Percentiles rank a stretch among this genome's conserved stretches.
phyloP scores from a whole-genome alignment of 1,139 yeast genomes.

The Eremothecium coryli region DNA sequence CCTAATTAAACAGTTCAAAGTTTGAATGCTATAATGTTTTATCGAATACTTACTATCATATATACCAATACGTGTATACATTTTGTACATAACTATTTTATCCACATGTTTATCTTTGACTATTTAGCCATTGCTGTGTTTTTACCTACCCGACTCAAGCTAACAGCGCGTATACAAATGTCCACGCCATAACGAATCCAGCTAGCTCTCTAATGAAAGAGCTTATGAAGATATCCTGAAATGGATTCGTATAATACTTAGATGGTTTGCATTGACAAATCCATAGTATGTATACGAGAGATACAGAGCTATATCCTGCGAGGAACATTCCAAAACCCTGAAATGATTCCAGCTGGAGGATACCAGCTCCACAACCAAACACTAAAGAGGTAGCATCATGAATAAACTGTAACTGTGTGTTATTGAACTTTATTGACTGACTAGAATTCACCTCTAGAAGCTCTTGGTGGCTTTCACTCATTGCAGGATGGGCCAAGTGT shows the following conservation, averaged over 20 bases:
- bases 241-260: slow-evolving; percentile 45
- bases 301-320: slow-evolving; percentile 40
- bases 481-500: too few relatives aligned
- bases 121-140: too few relatives aligned
- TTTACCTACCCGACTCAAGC: too few relatives aligned
- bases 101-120: neutral
- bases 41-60: neutral
- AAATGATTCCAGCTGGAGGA: slow-evolving; percentile 55
- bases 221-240: slow-evolving; percentile 46
- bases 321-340: slow-evolving; percentile 55
- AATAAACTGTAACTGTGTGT: slow-evolving; percentile 39
- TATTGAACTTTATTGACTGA: slow-evolving; percentile 22
- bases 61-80: slow-evolving; percentile 2
- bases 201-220: slow-evolving; percentile 52
- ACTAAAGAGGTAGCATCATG: slow-evolving; percentile 60
- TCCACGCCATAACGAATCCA: slow-evolving; percentile 79
- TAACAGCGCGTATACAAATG: slow-evolving; percentile 61
- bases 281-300: slow-evolving; percentile 26
- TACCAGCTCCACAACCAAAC: slow-evolving; percentile 66
- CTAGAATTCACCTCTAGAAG: too few relatives aligned
- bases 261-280: slow-evolving; percentile 32
- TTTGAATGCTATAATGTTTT: slow-evolving; percentile 2
- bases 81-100: slow-evolving; percentile 4
- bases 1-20: neutral
- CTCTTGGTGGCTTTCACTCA: too few relatives aligned